These are phyloP conservation scores for Picea sitchensis DNA, from an alignment of 75 land plant species.

Conservation along the genomic window DNA sequence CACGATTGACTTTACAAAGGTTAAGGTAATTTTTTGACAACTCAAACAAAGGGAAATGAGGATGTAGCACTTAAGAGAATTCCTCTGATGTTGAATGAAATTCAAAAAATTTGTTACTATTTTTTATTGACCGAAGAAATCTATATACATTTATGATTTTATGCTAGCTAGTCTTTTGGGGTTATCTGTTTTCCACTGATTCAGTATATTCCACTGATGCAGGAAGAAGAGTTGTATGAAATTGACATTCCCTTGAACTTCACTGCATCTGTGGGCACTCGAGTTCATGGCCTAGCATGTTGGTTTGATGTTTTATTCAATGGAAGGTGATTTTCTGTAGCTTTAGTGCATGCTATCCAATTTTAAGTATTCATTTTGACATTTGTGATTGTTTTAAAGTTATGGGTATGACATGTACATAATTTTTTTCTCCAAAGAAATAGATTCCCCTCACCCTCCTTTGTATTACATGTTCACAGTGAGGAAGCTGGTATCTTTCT, in stretches of 20 bases:
- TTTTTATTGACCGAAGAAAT: background rate
- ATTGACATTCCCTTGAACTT: constrained; percentile 85
- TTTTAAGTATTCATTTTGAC: background rate
- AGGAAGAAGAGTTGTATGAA: constrained; percentile 97
- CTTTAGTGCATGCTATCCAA: background rate
- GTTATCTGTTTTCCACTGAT: background rate
- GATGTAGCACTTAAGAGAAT: background rate
- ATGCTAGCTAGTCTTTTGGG: background rate
- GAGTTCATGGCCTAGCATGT: constrained; percentile 94
- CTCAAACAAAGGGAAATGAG: too few species aligned
- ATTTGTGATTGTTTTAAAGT: too few species aligned
- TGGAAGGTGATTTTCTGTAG: constrained; percentile 60
- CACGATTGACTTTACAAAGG: constrained; percentile 59
- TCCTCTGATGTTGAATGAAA: background rate
- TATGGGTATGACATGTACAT: too few species aligned
- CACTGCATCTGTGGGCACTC: constrained; percentile 67
- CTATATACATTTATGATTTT: background rate
- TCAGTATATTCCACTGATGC: background rate
- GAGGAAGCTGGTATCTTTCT: too few species aligned
- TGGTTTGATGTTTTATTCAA: constrained; percentile 98
- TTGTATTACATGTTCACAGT: background rate
- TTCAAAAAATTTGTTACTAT: background rate
- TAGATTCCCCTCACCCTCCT: too few species aligned
- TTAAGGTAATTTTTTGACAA: constrained; percentile 48
- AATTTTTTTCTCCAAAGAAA: too few species aligned